Percentiles rank a stretch among this genome's conserved stretches.
phyloP scores from a whole-genome alignment of 306 rosid genomes.

The Acmispon strigosus region DNA sequence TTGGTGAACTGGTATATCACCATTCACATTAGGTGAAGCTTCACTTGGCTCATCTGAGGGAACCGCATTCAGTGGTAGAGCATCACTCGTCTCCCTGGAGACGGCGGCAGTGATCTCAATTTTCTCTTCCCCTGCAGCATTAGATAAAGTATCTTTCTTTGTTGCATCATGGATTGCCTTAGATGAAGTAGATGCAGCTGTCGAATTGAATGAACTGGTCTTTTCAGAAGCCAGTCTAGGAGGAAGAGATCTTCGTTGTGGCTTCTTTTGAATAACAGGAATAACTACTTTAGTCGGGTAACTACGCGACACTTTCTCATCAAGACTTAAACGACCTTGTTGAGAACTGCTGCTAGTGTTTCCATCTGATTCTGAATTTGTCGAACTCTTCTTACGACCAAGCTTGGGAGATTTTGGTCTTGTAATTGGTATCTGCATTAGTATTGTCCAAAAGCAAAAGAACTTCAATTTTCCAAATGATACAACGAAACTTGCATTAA shows the following conservation, averaged over 20 bases:
- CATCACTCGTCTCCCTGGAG: constrained; percentile 10
- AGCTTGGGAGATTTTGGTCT: constrained; percentile 97
- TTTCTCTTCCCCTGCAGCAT: constrained; percentile 29
- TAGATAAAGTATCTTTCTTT: constrained; percentile 28
- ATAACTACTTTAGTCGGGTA: constrained; percentile 38
- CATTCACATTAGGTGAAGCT: constrained; percentile 30
- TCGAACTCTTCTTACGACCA: constrained; percentile 71
- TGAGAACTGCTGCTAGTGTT: constrained; percentile 33
- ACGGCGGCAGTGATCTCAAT: not conserved
- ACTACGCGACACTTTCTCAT: constrained; percentile 47
- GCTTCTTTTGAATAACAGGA: constrained; percentile 50
- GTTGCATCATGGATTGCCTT: constrained; percentile 29
- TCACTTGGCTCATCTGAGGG: constrained; percentile 33
- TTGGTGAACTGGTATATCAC: constrained; percentile 24
- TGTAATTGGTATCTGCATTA: constrained; percentile 82
- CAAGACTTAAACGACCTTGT: constrained; percentile 59
- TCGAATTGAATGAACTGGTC: constrained; percentile 32
- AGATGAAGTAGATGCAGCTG: constrained; percentile 37
- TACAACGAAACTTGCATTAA: not conserved
- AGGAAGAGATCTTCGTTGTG: constrained; percentile 84
- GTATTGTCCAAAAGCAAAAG: constrained; percentile 10
- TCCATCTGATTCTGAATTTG: constrained; percentile 51
- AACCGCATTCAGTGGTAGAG: constrained; percentile 29
- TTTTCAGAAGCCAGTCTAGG: constrained; percentile 61
- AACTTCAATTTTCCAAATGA: not conserved